Evolutionary conservation across 78 protist species (phyloP).

Genomic region (Dictyostelium intermedium): DNA sequence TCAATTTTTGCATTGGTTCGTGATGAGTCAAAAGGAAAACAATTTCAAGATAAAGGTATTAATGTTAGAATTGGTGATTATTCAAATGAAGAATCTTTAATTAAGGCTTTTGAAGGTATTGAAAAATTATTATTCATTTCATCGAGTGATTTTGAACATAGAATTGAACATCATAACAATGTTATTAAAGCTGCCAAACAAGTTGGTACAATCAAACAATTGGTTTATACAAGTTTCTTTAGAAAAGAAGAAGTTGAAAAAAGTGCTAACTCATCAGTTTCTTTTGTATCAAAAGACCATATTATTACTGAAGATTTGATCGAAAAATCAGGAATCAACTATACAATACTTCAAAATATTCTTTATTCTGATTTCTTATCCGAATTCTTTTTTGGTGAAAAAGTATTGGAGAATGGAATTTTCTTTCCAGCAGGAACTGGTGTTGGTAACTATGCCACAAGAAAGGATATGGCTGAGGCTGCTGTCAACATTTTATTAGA

Average conservation of each 20-base stretch:
- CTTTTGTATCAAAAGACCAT: not conserved
- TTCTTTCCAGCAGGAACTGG: slow-evolving; percentile 20
- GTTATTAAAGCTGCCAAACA: slow-evolving; percentile 13
- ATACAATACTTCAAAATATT: slow-evolving; percentile 6
- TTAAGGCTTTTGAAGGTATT: not conserved
- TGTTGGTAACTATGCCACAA: not conserved
- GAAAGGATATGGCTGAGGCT: slow-evolving; percentile 44
- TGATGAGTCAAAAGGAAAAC: not conserved
- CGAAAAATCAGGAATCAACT: not conserved
- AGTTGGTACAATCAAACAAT: not conserved
- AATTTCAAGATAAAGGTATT: not conserved
- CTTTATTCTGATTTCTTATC: not conserved
- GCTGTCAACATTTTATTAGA: not conserved
- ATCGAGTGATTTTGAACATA: not conserved
- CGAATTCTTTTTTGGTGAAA: slow-evolving; percentile 7
- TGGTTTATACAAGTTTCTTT: slow-evolving; percentile 15
- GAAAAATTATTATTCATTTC: slow-evolving; percentile 24
- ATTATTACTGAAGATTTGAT: not conserved
- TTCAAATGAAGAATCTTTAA: not conserved
- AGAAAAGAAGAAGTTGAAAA: slow-evolving; percentile 4
- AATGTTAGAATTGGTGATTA: slow-evolving; percentile 18
- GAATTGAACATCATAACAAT: not conserved
- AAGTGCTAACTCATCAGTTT: not conserved
- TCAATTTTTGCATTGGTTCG: slow-evolving; percentile 1
- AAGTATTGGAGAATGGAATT: not conserved